A percentile compares a stretch with the other conserved stretches of the same genome.
Evolutionary conservation across 2,329 filamentous ascomycete genomes (phyloP).

Genomic region (Sarocladiaceae sp.): DNA sequence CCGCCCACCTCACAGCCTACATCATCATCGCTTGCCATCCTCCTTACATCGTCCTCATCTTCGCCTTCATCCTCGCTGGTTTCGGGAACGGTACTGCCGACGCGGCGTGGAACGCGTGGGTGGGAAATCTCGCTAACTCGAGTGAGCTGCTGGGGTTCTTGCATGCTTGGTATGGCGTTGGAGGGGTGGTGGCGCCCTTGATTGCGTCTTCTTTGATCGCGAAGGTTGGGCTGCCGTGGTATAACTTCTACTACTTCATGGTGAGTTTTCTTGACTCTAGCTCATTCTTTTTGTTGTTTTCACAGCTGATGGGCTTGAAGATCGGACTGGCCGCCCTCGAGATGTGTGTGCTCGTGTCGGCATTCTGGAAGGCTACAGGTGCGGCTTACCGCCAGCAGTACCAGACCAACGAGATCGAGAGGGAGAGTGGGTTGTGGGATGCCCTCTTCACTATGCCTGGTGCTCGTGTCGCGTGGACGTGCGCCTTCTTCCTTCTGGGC

Average conservation of each 20-base stretch:
- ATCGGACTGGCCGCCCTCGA: conserved; percentile 49
- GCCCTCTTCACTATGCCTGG: conserved; percentile 36
- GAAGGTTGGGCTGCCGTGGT: conserved; percentile 56
- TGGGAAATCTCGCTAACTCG: conserved; percentile 61
- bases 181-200: conserved; percentile 62
- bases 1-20: conserved; percentile 58
- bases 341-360: conserved; percentile 35
- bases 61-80: conserved; percentile 60
- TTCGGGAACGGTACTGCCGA: conserved; percentile 64
- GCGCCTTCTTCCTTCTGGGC: conserved; percentile 63
- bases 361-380: conserved; percentile 51
- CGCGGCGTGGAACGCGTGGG: conserved; percentile 48
- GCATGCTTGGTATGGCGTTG: conserved; percentile 62
- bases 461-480: conserved; percentile 60
- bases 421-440: conserved; percentile 12
- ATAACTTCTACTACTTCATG: conserved; percentile 70
- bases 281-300: background rate
- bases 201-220: conserved; percentile 66
- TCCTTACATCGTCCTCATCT: conserved; percentile 58
- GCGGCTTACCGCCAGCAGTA: conserved; percentile 14
- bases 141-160: conserved; percentile 65
- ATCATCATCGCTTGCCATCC: conserved; percentile 58
- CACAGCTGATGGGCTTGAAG: conserved; percentile 43
- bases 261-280: conserved; percentile 30
- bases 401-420: conserved; percentile 11